Conservation (phyloP, 345 rosid genomes). For the Cardamine occulta region DNA sequence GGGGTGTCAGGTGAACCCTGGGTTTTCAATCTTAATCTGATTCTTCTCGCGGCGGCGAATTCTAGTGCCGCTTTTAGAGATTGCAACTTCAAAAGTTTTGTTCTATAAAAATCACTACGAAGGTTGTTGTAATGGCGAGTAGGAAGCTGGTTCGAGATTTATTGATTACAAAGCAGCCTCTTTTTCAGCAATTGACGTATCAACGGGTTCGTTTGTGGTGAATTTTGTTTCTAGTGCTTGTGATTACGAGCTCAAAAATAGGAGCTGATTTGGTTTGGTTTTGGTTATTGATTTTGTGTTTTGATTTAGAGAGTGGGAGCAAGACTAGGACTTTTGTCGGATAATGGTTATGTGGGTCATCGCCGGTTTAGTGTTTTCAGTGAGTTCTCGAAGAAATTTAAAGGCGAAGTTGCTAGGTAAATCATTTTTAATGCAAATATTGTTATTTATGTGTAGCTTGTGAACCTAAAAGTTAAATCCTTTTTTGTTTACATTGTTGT, state of each 20-base stretch:
- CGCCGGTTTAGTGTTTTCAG: slow-evolving; percentile 76
- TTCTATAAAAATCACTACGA: neutral
- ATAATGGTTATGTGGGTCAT: slow-evolving; percentile 46
- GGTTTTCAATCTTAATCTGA: neutral
- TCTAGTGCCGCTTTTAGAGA: slow-evolving; percentile 3
- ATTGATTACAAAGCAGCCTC: slow-evolving; percentile 55
- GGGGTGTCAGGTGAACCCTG: too few relatives aligned
- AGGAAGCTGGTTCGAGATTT: slow-evolving; percentile 78
- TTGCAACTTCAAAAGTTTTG: neutral
- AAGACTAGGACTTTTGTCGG: slow-evolving; percentile 47
- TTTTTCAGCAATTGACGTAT: slow-evolving; percentile 45
- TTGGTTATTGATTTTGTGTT: slow-evolving; percentile 25
- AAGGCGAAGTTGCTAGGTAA: slow-evolving; percentile 65
- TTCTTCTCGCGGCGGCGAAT: slow-evolving; percentile 23
- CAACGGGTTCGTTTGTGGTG: slow-evolving; percentile 51
- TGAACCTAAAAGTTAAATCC: neutral
- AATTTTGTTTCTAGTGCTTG: neutral
- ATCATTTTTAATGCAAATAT: neutral
- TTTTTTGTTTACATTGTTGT: neutral
- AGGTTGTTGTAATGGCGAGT: slow-evolving; percentile 62
- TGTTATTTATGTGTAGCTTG: neutral
- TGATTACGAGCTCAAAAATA: slow-evolving; percentile 24
- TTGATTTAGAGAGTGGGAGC: slow-evolving; percentile 49
- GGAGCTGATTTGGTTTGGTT: neutral
- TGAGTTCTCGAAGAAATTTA: slow-evolving; percentile 74